Evolutionary conservation across 148 eudicot species (phyloP), one percentile per base, ranked within the genome.

Genomic region (Chenopodium berlandieri): DNA sequence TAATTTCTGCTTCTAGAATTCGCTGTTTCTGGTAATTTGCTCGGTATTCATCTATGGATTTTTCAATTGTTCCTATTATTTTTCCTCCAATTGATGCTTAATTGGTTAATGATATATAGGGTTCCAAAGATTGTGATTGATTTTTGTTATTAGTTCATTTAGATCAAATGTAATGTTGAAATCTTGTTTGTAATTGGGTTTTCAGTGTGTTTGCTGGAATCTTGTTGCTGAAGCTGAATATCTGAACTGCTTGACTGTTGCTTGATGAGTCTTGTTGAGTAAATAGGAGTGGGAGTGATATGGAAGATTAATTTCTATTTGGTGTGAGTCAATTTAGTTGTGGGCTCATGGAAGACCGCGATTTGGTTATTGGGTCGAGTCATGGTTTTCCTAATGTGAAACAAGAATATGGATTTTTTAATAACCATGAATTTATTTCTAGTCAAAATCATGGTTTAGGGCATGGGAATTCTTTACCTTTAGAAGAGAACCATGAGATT

Each of bases 281-380:
- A 20, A 62, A 62, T 54, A 68, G 22, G 71, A 32, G 10, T 11
- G 40, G 14, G 44, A 22, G 75, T 60, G 71, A 71, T 65, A 63
- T 63, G 73, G 31, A 32, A 37, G 56, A 16, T 44, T 37, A 19
- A 25, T 56, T 44, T 46, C 62, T 19, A 37, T 63, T 71, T 9
- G 34, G 19, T 46, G 80, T 46, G 64, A 34, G 56, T 76, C 23
- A 4, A 20, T 64, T 76, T 81, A 14, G 2, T 23, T 48, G 47
- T 44, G 56, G 69, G n/a, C 40, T 78, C 65, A 88, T 91, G 91
- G 89, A 86, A 23, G 83, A 83, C 50, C 86, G 87, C 60, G 84
- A 89, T 83, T 69, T 81, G 31, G 82, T 84, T 76, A 78, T 81
- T 62, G 88, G 79, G 78, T 83, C 85, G 71, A 81, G 82, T 73